These are phyloP conservation scores for Aureococcus anophagefferens DNA, from an alignment of 108 stramenopile genomes.

Conservation along the genomic window DNA sequence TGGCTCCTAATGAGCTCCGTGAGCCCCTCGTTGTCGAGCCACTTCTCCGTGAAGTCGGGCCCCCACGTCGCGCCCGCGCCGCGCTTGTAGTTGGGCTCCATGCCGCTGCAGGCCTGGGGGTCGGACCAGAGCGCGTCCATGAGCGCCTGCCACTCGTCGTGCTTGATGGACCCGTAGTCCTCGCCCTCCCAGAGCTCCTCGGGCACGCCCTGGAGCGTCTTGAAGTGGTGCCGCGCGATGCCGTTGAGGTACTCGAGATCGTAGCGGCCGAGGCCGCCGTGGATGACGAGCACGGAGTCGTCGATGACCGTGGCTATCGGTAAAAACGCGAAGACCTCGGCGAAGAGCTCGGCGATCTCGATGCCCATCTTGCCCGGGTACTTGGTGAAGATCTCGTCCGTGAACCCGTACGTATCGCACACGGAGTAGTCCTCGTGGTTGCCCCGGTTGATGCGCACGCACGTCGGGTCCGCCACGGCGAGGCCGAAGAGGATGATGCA, in stretches of 20 bases:
- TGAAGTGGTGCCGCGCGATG: constrained; percentile 12
- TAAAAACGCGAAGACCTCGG: constrained; percentile 76
- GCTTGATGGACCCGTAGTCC: constrained; percentile 25
- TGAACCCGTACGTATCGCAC: constrained; percentile 98
- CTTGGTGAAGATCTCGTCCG: constrained; percentile 55
- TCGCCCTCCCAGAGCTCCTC: constrained; percentile 7
- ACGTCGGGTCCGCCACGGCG: background rate
- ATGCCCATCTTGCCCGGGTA: constrained; percentile 83
- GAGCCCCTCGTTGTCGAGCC: constrained; percentile 37
- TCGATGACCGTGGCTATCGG: constrained; percentile 76
- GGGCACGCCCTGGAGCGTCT: background rate
- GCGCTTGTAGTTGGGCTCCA: constrained; percentile 35
- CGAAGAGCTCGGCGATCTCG: constrained; percentile 83
- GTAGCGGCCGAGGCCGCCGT: constrained; percentile 62
- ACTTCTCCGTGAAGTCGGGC: constrained; percentile 45
- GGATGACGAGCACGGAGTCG: constrained; percentile 80
- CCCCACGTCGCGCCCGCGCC: constrained; percentile 54
- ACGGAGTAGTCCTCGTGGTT: constrained; percentile 98
- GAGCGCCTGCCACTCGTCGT: background rate
- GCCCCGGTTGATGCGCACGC: constrained; percentile 18
- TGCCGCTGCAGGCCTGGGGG: constrained; percentile 28
- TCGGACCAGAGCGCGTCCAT: constrained; percentile 41
- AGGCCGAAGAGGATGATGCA: background rate
- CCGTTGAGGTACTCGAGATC: constrained; percentile 40
- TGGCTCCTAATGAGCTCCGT: constrained; percentile 48